Base-by-base conservation (phyloP, 768 basidiomycete genomes). In the Rhodocollybia butyracea region DNA sequence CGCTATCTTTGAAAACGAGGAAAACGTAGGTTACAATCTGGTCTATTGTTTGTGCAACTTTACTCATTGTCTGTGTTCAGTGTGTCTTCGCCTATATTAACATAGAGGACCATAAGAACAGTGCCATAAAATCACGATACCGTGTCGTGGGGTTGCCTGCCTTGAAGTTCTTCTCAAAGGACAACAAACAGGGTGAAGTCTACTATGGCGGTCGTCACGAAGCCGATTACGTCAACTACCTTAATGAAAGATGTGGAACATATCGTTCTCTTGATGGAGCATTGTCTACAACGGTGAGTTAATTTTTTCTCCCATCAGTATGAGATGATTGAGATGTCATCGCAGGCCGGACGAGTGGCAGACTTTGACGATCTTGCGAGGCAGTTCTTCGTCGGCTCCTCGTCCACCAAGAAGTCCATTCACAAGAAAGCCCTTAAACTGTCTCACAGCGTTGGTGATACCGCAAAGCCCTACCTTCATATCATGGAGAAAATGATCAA, bases 51-150 rank as follows among this genome's bases (percentile, higher is more conserved):
- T n/a, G n/a, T n/a, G n/a, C n/a, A n/a, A n/a, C 22, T 12, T 34
- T 38, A 31, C 1, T 13, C 15, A 34, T 57, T 45, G n/a, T n/a
- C n/a, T 46, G 60, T 12, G 22, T 54, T 5, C 24, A 94, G 91
- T 94, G 92, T 66, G 71, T 96, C 54, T 83, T 99, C 54, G 94
- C 93, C 27, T 93, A 96, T 70, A 72, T 98, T 57, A 86, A 98
- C 70, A 94, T 88, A 21, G 94, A 98, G 68, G 89, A 89, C 36
- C 77, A 84, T 57, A 77, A 77, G 68, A 96, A 97, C 78, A 79
- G 80, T 61, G 81, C 78, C 21, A 70, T 97, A 50, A 84, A 87
- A 8, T 59, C 67, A 34, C 81, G 83, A 66, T 94, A 94, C 64
- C 88, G 77, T 5, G 81, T 99, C 55, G 64, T 69, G 21, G 83